Base-by-base conservation (phyloP, 441 rosid genomes). In the Geranium incanum region DNA sequence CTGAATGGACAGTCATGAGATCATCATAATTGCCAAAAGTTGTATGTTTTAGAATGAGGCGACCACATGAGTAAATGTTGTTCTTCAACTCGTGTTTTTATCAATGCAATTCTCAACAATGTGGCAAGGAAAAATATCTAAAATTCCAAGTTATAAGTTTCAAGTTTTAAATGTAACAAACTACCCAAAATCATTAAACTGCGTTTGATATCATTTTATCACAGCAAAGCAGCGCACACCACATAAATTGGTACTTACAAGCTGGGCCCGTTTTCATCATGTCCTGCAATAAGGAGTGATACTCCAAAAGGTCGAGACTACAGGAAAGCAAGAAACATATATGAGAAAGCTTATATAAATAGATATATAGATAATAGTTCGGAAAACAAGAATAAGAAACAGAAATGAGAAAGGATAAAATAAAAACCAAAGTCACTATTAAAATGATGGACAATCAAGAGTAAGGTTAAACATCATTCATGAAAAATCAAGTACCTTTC, bases 251-350 rank as follows among this genome's bases (percentile, higher is more conserved):
- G 33, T 7, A 84, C 97, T 85, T 83, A 94, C 97, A 94, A 79
- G 90, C 97, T 94, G 5, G 99, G 97, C 39, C 97, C 99, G 66
- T 94, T 84, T 85, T 94, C 97, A 73, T 92, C 99, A 68, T 87
- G 92, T 67, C 99, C 99, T 81, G 99, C 99, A 81, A 94, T 94
- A 66, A 94, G 97, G 77, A 94, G 97, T 36, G 99, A 94, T 62
- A 94, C 99, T 63, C 99, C 99, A 79, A 94, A 94, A 19, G 99
- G 97, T 36, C 99, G 88, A 71, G 99, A 94, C 99, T 94, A 87
- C 88, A 85, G 12, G 6, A 59, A n/a, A 74, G 68, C 73, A 55
- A 55, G 16, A 13, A 71, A 8, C 7, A 18, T 36, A 37, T 12
- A 21, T 72, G 38, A 75, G 68, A 70, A 71, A 73, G 38, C n/a